A percentile compares a stretch with the other conserved stretches of the same genome.
Evolutionary conservation across 2,329 filamentous ascomycete genomes (phyloP).

Genomic region (Pseudogymnoascus sp.): DNA sequence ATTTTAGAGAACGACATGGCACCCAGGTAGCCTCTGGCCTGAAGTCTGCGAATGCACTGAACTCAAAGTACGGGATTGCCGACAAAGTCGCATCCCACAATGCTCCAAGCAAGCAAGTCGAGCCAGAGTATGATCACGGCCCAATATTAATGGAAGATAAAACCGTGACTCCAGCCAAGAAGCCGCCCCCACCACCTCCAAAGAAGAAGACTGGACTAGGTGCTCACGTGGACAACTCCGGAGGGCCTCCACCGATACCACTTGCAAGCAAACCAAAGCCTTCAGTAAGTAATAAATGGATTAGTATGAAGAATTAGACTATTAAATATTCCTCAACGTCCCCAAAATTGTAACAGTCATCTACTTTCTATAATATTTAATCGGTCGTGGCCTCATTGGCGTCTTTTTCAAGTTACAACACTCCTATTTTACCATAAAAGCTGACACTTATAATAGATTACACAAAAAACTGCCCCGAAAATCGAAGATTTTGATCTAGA

Average conservation of each 20-base stretch:
- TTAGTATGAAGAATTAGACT: background rate
- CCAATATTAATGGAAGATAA: slow-evolving; percentile 15
- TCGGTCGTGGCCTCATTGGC: background rate
- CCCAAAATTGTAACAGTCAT: background rate
- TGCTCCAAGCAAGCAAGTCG: slow-evolving; percentile 8
- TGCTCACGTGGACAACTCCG: slow-evolving; percentile 22
- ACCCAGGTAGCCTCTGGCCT: slow-evolving; percentile 49
- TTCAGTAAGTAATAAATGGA: slow-evolving; percentile 22
- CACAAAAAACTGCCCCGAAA: background rate
- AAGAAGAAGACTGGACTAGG: slow-evolving; percentile 21
- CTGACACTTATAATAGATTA: background rate
- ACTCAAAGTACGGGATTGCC: slow-evolving; percentile 26
- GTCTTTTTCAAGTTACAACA: background rate
- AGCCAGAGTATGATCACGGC: slow-evolving; percentile 10
- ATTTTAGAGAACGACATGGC: slow-evolving; percentile 51
- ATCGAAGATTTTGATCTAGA: slow-evolving; percentile 23
- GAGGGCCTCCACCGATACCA: slow-evolving; percentile 15
- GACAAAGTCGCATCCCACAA: slow-evolving; percentile 23
- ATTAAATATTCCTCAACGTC: background rate
- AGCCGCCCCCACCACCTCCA: slow-evolving; percentile 29
- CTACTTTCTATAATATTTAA: background rate
- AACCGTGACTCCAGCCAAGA: slow-evolving; percentile 22
- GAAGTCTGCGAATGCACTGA: slow-evolving; percentile 30
- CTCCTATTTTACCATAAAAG: background rate
- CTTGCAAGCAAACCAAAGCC: slow-evolving; percentile 27